These are phyloP conservation scores for Podospora appendiculata DNA, from an alignment of 495 filamentous ascomycete genomes.

Conservation along the genomic window DNA sequence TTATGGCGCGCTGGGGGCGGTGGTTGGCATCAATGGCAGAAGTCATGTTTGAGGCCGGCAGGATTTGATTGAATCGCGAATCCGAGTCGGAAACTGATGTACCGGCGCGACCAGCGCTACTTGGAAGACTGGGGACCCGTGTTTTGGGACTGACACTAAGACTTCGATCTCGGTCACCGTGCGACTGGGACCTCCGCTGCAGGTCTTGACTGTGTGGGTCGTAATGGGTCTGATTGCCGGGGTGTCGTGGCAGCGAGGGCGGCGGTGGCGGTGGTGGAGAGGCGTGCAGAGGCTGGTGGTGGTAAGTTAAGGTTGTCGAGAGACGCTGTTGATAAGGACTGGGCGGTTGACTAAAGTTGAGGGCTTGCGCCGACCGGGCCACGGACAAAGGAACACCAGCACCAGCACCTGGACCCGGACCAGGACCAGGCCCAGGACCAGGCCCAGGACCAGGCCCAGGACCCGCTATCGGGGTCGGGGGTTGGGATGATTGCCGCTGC, in stretches of 20 bases:
- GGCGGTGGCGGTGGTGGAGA: slow-evolving; percentile 32
- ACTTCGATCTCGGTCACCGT: slow-evolving; percentile 50
- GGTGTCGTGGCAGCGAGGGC: slow-evolving; percentile 37
- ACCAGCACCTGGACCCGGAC: too few species aligned
- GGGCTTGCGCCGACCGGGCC: slow-evolving; percentile 25
- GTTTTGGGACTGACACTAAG: slow-evolving; percentile 61
- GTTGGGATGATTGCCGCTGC: slow-evolving; percentile 44
- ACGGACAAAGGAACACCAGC: slow-evolving; percentile 25
- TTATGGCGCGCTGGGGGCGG: slow-evolving; percentile 24
- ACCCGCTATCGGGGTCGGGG: slow-evolving; percentile 47
- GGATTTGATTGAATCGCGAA: slow-evolving; percentile 25
- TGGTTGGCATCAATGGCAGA: slow-evolving; percentile 13
- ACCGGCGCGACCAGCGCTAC: slow-evolving; percentile 31
- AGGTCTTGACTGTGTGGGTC: slow-evolving; percentile 28
- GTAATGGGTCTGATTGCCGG: slow-evolving; percentile 37
- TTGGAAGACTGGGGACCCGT: slow-evolving; percentile 43
- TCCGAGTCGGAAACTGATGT: slow-evolving; percentile 34
- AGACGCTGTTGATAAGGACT: slow-evolving; percentile 49
- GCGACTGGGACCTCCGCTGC: slow-evolving; percentile 28
- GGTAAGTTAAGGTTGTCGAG: slow-evolving; percentile 28
- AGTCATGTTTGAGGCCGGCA: slow-evolving; percentile 20
- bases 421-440: too few species aligned
- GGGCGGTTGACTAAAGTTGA: slow-evolving; percentile 27
- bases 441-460: not conserved
- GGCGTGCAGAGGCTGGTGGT: slow-evolving; percentile 19